Percentiles rank a stretch among this genome's conserved stretches.
Evolutionary conservation across 176 grass and related monocot genomes (phyloP).

Genomic region (Musa acuminata): DNA sequence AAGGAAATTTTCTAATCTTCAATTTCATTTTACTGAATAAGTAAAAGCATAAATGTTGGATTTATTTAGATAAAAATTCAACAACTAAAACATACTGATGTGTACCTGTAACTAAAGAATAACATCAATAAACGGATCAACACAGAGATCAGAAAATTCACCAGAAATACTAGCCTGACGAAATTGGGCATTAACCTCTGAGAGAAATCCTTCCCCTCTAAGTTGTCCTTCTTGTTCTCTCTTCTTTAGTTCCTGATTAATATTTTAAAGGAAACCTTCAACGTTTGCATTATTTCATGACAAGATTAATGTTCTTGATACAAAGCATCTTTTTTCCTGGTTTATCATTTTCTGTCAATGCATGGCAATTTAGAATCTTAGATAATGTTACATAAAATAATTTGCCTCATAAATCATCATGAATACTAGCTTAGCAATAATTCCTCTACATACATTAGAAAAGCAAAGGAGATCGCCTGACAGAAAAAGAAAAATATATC

Average conservation of each 20-base stretch:
- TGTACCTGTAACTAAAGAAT: not conserved
- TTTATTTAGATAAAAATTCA: not conserved
- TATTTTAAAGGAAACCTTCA: not conserved
- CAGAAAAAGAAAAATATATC: no score
- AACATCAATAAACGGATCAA: not conserved
- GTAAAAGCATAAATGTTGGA: not conserved
- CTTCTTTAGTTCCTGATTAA: constrained; percentile 50
- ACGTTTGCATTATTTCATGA: not conserved
- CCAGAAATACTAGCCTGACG: constrained; percentile 46
- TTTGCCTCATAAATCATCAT: not conserved
- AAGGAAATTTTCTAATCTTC: not conserved
- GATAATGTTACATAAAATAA: not conserved
- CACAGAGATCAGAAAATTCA: not conserved
- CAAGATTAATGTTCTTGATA: not conserved
- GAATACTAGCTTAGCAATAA: not conserved
- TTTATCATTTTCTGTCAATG: not conserved
- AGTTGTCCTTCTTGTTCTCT: constrained; percentile 75
- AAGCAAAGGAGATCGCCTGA: no score
- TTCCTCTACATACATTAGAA: not conserved
- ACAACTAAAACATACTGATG: not conserved
- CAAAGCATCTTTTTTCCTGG: not conserved
- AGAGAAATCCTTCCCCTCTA: constrained; percentile 82
- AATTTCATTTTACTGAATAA: not conserved
- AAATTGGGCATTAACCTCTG: constrained; percentile 88
- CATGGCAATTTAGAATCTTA: not conserved